Percentiles rank a stretch among this genome's conserved stretches.
Evolutionary conservation across 495 filamentous ascomycete species (phyloP).

Genomic region (Pyronema domesticum): DNA sequence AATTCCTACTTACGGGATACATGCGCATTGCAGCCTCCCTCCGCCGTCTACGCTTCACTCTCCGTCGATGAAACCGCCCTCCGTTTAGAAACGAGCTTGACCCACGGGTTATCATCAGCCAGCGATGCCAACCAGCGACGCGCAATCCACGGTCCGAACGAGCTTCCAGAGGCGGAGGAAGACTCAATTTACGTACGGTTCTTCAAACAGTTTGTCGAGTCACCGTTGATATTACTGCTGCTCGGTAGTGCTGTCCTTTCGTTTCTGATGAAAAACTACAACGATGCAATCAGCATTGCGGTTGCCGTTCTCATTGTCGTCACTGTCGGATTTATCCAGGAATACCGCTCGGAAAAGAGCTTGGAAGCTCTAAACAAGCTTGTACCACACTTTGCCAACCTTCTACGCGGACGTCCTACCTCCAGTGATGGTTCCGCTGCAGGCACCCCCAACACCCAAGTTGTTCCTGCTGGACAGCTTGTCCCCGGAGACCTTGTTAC

Average conservation of each 20-base stretch:
- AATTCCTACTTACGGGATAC: slow-evolving; percentile 1
- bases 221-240: slow-evolving; percentile 70
- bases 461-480: slow-evolving; percentile 66
- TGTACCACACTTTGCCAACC: slow-evolving; percentile 83
- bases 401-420: slow-evolving; percentile 46
- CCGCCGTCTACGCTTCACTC: slow-evolving; percentile 40
- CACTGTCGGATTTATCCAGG: slow-evolving; percentile 87
- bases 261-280: slow-evolving; percentile 81
- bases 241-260: slow-evolving; percentile 79
- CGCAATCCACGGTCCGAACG: slow-evolving; percentile 71
- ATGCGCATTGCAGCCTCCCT: slow-evolving; percentile 13
- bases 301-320: slow-evolving; percentile 94
- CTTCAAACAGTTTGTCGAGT: slow-evolving; percentile 87
- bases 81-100: slow-evolving; percentile 64
- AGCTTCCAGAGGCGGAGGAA: slow-evolving; percentile 80
- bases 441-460: slow-evolving; percentile 55
- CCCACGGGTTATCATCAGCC: slow-evolving; percentile 56
- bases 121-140: slow-evolving; percentile 60
- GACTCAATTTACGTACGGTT: slow-evolving; percentile 93
- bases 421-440: slow-evolving; percentile 30
- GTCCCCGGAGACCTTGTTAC: slow-evolving; percentile 84
- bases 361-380: slow-evolving; percentile 86
- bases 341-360: slow-evolving; percentile 94
- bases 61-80: slow-evolving; percentile 59
- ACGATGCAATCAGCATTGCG: slow-evolving; percentile 89